phyloP scores from a whole-genome alignment of 768 basidiomycete genomes.

The Dacryopinax primogenitus region DNA sequence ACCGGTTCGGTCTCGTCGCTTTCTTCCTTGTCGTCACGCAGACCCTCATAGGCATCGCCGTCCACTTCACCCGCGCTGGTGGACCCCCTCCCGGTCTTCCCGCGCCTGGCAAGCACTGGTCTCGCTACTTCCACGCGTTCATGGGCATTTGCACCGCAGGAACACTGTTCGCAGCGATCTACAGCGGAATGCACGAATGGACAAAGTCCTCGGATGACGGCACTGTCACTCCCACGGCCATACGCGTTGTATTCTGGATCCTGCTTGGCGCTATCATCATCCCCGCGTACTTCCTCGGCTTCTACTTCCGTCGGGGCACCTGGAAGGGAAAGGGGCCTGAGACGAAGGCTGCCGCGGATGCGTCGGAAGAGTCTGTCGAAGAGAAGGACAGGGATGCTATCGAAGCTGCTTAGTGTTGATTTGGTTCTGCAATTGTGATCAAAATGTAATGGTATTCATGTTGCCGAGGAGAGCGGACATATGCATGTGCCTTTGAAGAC shows the following conservation, averaged over 20 bases:
- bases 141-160: not conserved
- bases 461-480: too few species aligned
- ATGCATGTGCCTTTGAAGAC: too few species aligned
- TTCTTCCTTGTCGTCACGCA: not conserved
- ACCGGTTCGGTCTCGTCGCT: not conserved
- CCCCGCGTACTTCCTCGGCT: not conserved
- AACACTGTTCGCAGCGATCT: not conserved
- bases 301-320: not conserved
- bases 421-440: too few species aligned
- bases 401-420: not conserved
- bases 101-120: not conserved
- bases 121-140: not conserved
- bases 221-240: not conserved
- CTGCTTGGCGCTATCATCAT: not conserved
- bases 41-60: not conserved
- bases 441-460: too few species aligned
- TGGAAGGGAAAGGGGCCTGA: not conserved
- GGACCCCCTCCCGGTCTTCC: not conserved
- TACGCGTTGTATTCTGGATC: not conserved
- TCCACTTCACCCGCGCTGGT: not conserved
- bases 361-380: not conserved
- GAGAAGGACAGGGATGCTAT: slow-evolving; percentile 4
- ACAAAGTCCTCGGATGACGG: not conserved
- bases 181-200: not conserved
- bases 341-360: not conserved